phyloP scores from a whole-genome alignment of 176 grass and related monocot genomes.

The Oryza nivara region DNA sequence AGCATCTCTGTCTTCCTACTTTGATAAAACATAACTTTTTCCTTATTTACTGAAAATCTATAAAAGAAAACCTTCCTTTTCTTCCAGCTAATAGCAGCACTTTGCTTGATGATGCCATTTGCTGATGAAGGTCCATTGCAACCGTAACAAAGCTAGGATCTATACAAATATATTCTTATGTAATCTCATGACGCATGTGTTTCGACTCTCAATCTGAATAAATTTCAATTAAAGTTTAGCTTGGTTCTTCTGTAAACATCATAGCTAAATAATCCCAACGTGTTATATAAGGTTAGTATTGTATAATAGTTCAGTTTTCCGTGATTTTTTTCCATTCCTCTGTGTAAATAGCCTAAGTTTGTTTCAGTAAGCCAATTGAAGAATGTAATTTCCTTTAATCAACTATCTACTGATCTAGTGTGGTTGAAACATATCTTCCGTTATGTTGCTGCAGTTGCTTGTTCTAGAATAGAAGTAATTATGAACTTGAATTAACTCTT shows the following conservation, averaged over 20 bases:
- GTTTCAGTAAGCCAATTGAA: neutral
- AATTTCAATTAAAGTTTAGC: neutral
- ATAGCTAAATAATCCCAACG: too few species aligned
- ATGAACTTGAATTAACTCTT: neutral
- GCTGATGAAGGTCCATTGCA: neutral
- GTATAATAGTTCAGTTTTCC: too few species aligned
- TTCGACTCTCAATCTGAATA: neutral
- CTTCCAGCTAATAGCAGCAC: neutral
- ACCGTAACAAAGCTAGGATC: neutral
- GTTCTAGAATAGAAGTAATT: conserved; percentile 3
- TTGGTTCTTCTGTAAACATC: too few species aligned
- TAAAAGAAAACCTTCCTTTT: neutral
- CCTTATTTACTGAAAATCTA: conserved; percentile 5
- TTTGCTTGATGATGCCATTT: neutral
- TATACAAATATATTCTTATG: neutral
- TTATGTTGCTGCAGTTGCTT: neutral
- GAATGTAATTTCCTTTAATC: neutral
- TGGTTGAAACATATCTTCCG: conserved; percentile 9
- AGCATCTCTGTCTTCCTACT: neutral
- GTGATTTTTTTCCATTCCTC: too few species aligned
- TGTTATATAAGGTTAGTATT: too few species aligned
- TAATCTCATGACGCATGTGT: neutral
- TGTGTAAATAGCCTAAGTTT: neutral
- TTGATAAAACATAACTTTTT: neutral
- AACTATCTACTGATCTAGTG: conserved; percentile 1